phyloP scores from a whole-genome alignment of 805 yeast genomes.

The Wickerhamomyces chambardii region DNA sequence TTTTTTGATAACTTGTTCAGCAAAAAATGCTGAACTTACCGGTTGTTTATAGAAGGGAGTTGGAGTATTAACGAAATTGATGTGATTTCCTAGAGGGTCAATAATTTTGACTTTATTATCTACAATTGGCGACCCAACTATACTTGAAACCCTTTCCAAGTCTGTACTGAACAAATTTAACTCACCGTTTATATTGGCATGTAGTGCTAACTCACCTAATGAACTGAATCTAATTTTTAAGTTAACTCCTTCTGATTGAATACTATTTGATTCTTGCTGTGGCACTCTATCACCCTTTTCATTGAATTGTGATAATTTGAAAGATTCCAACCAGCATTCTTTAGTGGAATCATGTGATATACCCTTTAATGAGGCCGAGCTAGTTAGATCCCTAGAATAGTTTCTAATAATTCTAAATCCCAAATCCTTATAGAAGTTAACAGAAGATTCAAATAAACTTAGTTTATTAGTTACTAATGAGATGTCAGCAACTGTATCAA shows the following conservation, averaged over 20 bases:
- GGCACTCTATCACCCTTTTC: slow-evolving; percentile 52
- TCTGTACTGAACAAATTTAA: slow-evolving; percentile 33
- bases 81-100: slow-evolving; percentile 60
- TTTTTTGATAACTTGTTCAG: slow-evolving; percentile 3
- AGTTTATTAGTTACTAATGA: slow-evolving; percentile 52
- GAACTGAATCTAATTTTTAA: slow-evolving; percentile 33
- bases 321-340: slow-evolving; percentile 68
- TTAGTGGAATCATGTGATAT: slow-evolving; percentile 55
- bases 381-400: slow-evolving; percentile 39
- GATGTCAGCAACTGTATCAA: slow-evolving; percentile 39
- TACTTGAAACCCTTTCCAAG: slow-evolving; percentile 17
- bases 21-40: slow-evolving; percentile 7
- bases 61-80: slow-evolving; percentile 25
- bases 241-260: slow-evolving; percentile 35
- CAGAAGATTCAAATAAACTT: slow-evolving; percentile 33
- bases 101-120: slow-evolving; percentile 18
- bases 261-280: slow-evolving; percentile 30
- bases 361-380: slow-evolving; percentile 36
- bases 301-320: slow-evolving; percentile 51
- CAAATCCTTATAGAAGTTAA: slow-evolving; percentile 47
- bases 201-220: slow-evolving; percentile 10
- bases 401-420: slow-evolving; percentile 57
- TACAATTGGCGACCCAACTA: slow-evolving; percentile 12
- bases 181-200: slow-evolving; percentile 27
- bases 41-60: slow-evolving; percentile 10